phyloP scores from a whole-genome alignment of 495 filamentous ascomycete species.

The Podospora anserina region DNA sequence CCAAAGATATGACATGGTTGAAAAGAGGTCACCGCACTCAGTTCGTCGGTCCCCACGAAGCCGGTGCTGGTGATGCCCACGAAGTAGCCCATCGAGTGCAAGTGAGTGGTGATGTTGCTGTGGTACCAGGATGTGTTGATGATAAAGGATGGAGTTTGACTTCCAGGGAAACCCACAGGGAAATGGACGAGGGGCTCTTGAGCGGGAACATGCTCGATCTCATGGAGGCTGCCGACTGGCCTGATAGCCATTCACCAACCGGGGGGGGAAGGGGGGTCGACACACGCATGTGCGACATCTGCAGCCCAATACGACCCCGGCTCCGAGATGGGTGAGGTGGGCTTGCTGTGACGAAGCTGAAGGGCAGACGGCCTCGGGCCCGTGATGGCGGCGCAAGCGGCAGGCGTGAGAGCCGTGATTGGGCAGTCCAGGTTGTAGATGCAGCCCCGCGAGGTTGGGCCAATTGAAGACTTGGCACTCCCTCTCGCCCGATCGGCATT shows the following conservation, averaged over 20 bases:
- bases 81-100: conserved; percentile 27
- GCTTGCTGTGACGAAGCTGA: conserved; percentile 13
- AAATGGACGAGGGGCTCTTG: neutral
- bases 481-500: conserved; percentile 17
- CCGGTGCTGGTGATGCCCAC: conserved; percentile 29
- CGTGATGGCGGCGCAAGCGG: neutral
- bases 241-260: conserved; percentile 15
- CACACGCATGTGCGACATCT: conserved; percentile 15
- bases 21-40: conserved; percentile 32
- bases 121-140: neutral
- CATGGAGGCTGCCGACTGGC: neutral
- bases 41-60: conserved; percentile 32
- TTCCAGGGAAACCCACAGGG: neutral
- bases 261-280: neutral
- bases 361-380: neutral
- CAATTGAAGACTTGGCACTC: conserved; percentile 13
- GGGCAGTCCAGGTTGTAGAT: conserved; percentile 8
- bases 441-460: neutral
- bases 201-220: neutral
- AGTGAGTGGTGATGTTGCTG: neutral
- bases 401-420: conserved; percentile 10
- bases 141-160: neutral
- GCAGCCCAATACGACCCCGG: conserved; percentile 21
- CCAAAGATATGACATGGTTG: conserved; percentile 35
- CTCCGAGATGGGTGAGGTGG: neutral